Base-by-base conservation (phyloP, 306 rosid genomes). In the Parietaria judaica region DNA sequence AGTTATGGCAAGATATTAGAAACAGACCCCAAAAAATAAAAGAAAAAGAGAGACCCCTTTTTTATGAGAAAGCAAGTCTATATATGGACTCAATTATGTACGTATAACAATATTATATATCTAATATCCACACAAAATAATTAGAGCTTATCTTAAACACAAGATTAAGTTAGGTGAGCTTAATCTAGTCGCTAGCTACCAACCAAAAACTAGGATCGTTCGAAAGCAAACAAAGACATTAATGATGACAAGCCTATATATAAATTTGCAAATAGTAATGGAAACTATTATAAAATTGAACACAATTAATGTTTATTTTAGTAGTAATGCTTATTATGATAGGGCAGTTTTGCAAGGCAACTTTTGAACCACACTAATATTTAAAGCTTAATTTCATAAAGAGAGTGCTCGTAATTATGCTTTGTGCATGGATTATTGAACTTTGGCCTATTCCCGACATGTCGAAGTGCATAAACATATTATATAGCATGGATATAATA, bases 381-480 rank as follows among this genome's bases (percentile, higher is more conserved):
- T 34, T 23, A 56, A 49, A 49, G 5, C 53, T 62, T 16, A 62
- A 46, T 49, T 6, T 15, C 15, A 7, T 12, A 37, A 44, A 36
- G 8, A 12, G 9, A 11, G 11, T 61, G 54, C 34, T 45, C 47
- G 53, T 45, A 61, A 46, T 61, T 61, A 61, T 45, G 43, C 38
- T 64, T 23, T 48, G 67, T 62, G 79, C 69, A 65, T 72, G 71
- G 54, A 60, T 78, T 71, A 65, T 75, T 73, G 63, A 60, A 70
- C 51, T 61, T 36, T 48, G 61, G 35, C 67, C 70, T 61, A 55
- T 63, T 53, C 60, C 79, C 71, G 74, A 64, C 74, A 80, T 66
- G 56, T 77, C 80, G 82, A 77, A 77, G 73, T 82, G 76, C 72
- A 70, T 66, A 71, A 5, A 41, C 9, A 41, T 41, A 23, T 23